Evolutionary conservation across 2,329 filamentous ascomycete species (phyloP), one percentile per base, ranked within the genome.

Genomic region (Cercospora sojina): DNA sequence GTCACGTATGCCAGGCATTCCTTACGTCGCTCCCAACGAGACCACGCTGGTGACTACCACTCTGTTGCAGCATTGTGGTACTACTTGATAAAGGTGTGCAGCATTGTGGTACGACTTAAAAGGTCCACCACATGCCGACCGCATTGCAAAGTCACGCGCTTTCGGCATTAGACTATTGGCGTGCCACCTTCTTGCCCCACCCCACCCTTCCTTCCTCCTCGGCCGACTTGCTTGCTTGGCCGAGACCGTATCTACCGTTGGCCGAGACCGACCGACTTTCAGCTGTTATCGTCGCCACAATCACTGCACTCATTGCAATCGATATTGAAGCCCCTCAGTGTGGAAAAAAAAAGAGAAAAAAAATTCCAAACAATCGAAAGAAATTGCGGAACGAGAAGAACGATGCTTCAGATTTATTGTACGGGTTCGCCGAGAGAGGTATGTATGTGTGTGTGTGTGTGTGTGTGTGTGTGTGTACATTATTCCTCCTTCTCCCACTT

Each of bases 391-490:
- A 12, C n/a, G n/a, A 16, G 51, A 43, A n/a, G n/a, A 38, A 76
- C 66, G 5, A 81, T 82, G 79, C 67, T 80, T 58, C 73, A 77
- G 23, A 74, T 82, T 10, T 72, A 78, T 12, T 82, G 80, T 66
- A 73, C 71, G 60, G 81, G 81, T n/a, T 79, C 77, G 18, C 80
- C 81, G 0, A 80, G 80, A 66, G 77, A 82, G 72, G 80, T 80
- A 71, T 18, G n/a, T 25, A 38, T 18, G n/a, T n/a, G n/a, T n/a
- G n/a, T n/a, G n/a, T n/a, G n/a, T n/a, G n/a, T n/a, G n/a, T n/a
- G n/a, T n/a, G n/a, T n/a, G n/a, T n/a, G n/a, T n/a, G n/a, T n/a
- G n/a, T n/a, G n/a, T n/a, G n/a, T n/a, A n/a, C n/a, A n/a, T n/a
- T n/a, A n/a, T n/a, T n/a, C n/a, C n/a, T n/a, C n/a, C n/a, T n/a